Percentiles rank a stretch among this genome's conserved stretches.
Conservation (phyloP, 164 flowering plant genomes). For the Vitis riparia region DNA sequence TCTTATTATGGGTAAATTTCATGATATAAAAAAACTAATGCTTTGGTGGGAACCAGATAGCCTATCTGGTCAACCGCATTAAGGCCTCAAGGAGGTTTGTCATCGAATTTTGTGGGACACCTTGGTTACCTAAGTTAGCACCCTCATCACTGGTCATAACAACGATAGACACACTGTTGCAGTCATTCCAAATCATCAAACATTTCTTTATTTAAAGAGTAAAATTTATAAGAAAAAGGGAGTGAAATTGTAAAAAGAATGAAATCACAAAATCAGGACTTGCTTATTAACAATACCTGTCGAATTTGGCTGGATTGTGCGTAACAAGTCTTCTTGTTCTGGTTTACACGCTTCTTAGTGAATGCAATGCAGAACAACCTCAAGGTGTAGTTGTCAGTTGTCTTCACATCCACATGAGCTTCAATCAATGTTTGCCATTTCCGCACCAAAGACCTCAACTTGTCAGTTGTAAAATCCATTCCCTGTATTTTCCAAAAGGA, state of each 20-base stretch:
- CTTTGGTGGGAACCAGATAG: no score
- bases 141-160: no score
- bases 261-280: neutral
- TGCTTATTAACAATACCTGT: conserved; percentile 35
- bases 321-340: conserved; percentile 74
- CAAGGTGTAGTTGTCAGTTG: conserved; percentile 68
- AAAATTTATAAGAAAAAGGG: no score
- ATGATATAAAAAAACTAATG: no score
- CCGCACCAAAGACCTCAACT: conserved; percentile 73
- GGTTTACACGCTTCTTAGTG: conserved; percentile 74
- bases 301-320: conserved; percentile 80
- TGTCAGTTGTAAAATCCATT: conserved; percentile 85
- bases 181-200: no score
- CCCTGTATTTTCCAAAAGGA: conserved; percentile 39
- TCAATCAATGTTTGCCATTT: conserved; percentile 85
- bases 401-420: conserved; percentile 89
- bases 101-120: no score
- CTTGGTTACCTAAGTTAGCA: no score
- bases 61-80: no score
- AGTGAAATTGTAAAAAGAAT: no score
- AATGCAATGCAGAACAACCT: conserved; percentile 85
- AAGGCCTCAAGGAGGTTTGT: no score
- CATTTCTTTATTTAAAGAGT: no score
- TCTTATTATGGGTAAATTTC: neutral
- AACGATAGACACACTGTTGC: no score